These are phyloP conservation scores for Cyclotella sp. DNA, from an alignment of 108 stramenopile genomes.

Conservation along the genomic window DNA sequence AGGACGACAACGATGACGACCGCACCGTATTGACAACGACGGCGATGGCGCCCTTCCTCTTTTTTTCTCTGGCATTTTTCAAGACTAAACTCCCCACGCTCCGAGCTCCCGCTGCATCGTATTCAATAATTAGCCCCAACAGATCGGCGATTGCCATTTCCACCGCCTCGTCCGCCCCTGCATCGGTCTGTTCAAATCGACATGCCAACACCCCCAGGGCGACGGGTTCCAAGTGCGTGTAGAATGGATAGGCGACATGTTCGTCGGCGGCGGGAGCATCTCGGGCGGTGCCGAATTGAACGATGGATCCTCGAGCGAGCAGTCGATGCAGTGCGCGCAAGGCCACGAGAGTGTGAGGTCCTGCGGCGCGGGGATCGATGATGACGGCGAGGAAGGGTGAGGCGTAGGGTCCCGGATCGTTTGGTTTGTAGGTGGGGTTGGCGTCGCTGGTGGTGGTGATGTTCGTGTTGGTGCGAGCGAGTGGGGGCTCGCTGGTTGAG, in stretches of 20 bases:
- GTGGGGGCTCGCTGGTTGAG: not conserved
- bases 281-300: conserved; percentile 17
- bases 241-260: not conserved
- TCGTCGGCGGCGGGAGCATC: not conserved
- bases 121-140: conserved; percentile 64
- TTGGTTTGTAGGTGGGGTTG: conserved; percentile 15
- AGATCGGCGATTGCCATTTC: conserved; percentile 93
- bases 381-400: conserved; percentile 87
- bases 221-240: conserved; percentile 36
- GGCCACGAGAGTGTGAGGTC: conserved; percentile 87
- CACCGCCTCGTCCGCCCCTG: conserved; percentile 89
- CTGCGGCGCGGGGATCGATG: conserved; percentile 85
- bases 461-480: conserved; percentile 21
- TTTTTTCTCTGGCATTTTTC: conserved; percentile 5
- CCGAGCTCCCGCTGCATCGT: conserved; percentile 47
- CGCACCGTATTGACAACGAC: not conserved
- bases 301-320: conserved; percentile 57
- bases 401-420: conserved; percentile 48
- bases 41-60: not conserved
- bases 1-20: not conserved
- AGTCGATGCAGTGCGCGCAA: conserved; percentile 75
- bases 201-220: conserved; percentile 74
- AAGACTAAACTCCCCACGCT: conserved; percentile 15
- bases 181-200: conserved; percentile 91
- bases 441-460: conserved; percentile 11